Base-by-base conservation (phyloP, 2,329 filamentous ascomycete genomes). In the Acephala macrosclerotiorum region DNA sequence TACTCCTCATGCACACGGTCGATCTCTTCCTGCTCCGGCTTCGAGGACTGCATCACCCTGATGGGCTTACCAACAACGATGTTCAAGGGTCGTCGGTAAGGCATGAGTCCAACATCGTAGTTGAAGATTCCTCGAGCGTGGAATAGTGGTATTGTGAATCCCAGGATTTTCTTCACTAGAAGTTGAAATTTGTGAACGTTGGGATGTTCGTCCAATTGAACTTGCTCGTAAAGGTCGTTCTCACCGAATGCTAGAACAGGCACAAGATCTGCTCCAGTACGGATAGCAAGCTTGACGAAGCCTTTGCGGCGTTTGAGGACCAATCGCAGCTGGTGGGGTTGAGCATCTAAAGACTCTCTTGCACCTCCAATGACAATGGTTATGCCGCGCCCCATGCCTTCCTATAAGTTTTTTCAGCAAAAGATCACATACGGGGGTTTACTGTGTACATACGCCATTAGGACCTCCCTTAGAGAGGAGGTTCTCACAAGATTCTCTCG, bases 61-160 rank as follows among this genome's bases (percentile, higher is more conserved):
- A 97, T 93, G 0, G 95, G 94, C 60, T 87, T 85, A 3, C 95
- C 95, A 16, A 97, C 92, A 14, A 99, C 94, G 57, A 97, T 88
- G 75, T 98, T 96, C 66, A 99, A 82, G 12, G 93, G 90, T 59
- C 90, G 85, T 14, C 96, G 89, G 78, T 97, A 98, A 0, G 96
- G 96, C 92, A 98, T 94, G 73, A 98, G 82, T 3, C 96, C 96
- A 16, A 97, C 93, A 77, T 99, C 96, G 76, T 99, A 98, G 79
- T 99, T 99, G 81, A 98, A 97, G 47, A 98, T 90, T 14, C 95
- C 95, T 29, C 94, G 83, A 2, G 94, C 95, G 77, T 97, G 94
- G 74, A 97, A 91, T 33, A 97, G 85, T 0, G 96, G 94, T 12
- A 98, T 85, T 0, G 96, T 98, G 74, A 97, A 99, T 60, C 96